Evolutionary conservation across 2,329 filamentous ascomycete species (phyloP).

Genomic region (Fusarium citri): DNA sequence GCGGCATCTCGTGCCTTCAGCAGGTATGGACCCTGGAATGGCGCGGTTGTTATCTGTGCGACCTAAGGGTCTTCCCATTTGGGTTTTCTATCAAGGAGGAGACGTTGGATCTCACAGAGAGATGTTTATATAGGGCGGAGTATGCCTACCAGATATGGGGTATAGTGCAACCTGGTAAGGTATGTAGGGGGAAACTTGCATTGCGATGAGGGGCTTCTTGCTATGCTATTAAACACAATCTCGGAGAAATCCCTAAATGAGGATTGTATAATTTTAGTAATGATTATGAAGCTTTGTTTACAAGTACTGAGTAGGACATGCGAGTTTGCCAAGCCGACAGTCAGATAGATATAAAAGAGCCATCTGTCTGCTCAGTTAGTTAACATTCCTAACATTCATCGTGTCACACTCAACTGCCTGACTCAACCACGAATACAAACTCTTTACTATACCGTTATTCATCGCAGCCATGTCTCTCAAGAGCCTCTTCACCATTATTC

Average conservation of each 20-base stretch:
- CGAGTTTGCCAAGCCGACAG: rapidly evolving
- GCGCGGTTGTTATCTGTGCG: neutral
- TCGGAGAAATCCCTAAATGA: neutral
- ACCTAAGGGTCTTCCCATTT: neutral
- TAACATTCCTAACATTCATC: too few relatives aligned
- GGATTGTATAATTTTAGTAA: neutral
- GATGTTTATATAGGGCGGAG: neutral
- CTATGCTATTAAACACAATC: neutral
- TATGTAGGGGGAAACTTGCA: neutral
- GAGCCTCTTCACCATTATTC: neutral
- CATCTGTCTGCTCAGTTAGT: neutral
- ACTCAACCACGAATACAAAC: too few relatives aligned
- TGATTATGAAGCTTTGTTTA: neutral
- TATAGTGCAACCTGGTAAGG: neutral
- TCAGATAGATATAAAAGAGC: neutral
- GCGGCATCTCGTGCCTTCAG: neutral
- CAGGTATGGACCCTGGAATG: neutral
- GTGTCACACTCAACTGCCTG: too few relatives aligned
- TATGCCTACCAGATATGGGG: neutral
- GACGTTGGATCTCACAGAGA: neutral
- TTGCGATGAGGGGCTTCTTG: neutral
- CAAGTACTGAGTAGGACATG: neutral
- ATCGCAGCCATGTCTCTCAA: neutral
- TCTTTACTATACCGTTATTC: rapidly evolving
- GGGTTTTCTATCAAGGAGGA: neutral